These are phyloP conservation scores for Monsonia emarginata DNA, from an alignment of 441 rosid genomes.

Conservation along the genomic window DNA sequence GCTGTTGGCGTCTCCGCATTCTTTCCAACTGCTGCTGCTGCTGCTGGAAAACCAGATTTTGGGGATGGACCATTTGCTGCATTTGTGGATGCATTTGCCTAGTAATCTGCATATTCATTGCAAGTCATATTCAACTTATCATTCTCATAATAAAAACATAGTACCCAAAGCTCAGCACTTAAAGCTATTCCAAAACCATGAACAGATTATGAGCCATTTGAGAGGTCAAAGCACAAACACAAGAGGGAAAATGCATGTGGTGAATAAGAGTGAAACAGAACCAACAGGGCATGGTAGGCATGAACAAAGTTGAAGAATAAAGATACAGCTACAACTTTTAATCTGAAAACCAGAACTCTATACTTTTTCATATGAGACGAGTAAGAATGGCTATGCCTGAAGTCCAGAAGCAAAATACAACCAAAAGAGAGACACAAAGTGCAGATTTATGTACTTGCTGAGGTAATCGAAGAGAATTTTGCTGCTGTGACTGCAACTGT, in stretches of 20 bases:
- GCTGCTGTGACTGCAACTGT: conserved; percentile 65
- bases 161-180: conserved; percentile 11
- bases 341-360: not conserved
- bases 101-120: conserved; percentile 38
- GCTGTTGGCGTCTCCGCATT: conserved; percentile 43
- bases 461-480: conserved; percentile 41
- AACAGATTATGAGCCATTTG: not conserved
- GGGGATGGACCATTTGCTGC: conserved; percentile 60
- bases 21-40: conserved; percentile 53
- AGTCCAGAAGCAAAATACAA: not conserved
- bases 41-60: conserved; percentile 35
- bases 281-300: not conserved
- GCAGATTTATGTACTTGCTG: conserved; percentile 49
- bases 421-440: not conserved
- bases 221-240: not conserved
- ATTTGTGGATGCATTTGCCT: conserved; percentile 68
- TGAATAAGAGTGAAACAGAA: not conserved
- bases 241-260: not conserved
- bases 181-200: not conserved
- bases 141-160: not conserved
- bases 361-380: not conserved
- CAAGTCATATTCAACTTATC: not conserved
- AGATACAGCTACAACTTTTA: not conserved
- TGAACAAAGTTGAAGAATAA: not conserved
- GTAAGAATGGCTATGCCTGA: not conserved